Conservation (phyloP, 805 yeast species). For the Barnettozyma wickerhamii region DNA sequence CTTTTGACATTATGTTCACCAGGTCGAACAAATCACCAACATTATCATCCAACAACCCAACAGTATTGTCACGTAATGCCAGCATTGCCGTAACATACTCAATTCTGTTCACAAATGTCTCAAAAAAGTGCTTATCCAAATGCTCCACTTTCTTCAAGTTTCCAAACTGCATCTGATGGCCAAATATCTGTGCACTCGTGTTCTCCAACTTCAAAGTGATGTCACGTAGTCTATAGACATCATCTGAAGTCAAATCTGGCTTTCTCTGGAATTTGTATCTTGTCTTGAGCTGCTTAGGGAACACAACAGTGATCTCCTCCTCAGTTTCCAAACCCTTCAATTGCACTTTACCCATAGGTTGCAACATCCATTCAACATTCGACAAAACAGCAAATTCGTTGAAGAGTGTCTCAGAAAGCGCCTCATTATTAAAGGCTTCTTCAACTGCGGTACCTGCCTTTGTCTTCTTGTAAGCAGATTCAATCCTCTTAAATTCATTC, state of each 20-base stretch:
- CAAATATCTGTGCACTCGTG: conserved; percentile 46
- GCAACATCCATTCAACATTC: conserved; percentile 63
- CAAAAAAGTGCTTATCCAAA: conserved; percentile 46
- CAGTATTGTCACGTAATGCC: conserved; percentile 36
- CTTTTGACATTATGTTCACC: conserved; percentile 13
- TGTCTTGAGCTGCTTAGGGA: conserved; percentile 59
- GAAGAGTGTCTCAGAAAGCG: conserved; percentile 54
- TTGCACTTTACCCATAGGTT: conserved; percentile 78
- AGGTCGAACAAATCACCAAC: conserved; percentile 19
- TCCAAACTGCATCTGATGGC: conserved; percentile 29
- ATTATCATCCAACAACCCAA: conserved; percentile 19
- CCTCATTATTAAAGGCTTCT: conserved; percentile 42
- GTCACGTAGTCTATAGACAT: conserved; percentile 48
- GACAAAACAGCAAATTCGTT: conserved; percentile 61
- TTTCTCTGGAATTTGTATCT: conserved; percentile 46
- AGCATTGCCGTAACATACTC: conserved; percentile 53
- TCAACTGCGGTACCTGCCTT: conserved; percentile 24
- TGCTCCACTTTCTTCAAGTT: conserved; percentile 34
- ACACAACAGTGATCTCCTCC: conserved; percentile 75
- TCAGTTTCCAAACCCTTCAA: conserved; percentile 94
- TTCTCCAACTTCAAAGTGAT: conserved; percentile 55
- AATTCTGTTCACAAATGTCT: conserved; percentile 62
- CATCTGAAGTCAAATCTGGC: conserved; percentile 33
- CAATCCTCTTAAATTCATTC: conserved; percentile 60
- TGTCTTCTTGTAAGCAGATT: conserved; percentile 25